Conservation (phyloP, 768 basidiomycete genomes). For the Mycena galopus region DNA sequence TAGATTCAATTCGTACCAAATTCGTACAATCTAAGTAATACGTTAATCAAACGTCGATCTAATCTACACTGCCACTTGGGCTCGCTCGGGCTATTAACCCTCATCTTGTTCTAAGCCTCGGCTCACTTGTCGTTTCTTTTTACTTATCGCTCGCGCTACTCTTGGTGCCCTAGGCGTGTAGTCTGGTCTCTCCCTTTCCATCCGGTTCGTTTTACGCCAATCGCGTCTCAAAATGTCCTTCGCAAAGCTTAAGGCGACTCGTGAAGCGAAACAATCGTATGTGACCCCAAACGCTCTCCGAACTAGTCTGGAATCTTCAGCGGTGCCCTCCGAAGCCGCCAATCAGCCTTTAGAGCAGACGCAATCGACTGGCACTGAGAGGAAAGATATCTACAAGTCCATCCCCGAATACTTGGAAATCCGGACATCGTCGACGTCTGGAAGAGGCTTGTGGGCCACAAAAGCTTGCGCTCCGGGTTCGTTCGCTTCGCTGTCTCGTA, state of each 20-base stretch:
- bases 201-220: too few relatives aligned
- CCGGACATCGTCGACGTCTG: constrained; percentile 49
- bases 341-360: constrained; percentile 44
- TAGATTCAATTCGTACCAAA: too few relatives aligned
- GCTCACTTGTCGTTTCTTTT: too few relatives aligned
- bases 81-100: too few relatives aligned
- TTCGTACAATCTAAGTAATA: too few relatives aligned
- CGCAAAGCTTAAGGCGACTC: constrained; percentile 48
- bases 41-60: too few relatives aligned
- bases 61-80: too few relatives aligned
- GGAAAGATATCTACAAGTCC: constrained; percentile 42
- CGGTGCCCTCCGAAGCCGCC: constrained; percentile 49
- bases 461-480: constrained; percentile 53
- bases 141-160: too few relatives aligned
- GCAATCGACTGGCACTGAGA: constrained; percentile 26
- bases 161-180: too few relatives aligned
- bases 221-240: constrained; percentile 49
- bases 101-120: too few relatives aligned
- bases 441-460: constrained; percentile 63
- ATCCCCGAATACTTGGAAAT: constrained; percentile 60
- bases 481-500: neutral
- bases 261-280: constrained; percentile 49
- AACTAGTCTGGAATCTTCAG: constrained; percentile 29
- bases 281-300: constrained; percentile 40
- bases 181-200: too few relatives aligned